These are phyloP conservation scores for Trichophyton benhamiae DNA, from an alignment of 2,329 filamentous ascomycete species.

Conservation along the genomic window DNA sequence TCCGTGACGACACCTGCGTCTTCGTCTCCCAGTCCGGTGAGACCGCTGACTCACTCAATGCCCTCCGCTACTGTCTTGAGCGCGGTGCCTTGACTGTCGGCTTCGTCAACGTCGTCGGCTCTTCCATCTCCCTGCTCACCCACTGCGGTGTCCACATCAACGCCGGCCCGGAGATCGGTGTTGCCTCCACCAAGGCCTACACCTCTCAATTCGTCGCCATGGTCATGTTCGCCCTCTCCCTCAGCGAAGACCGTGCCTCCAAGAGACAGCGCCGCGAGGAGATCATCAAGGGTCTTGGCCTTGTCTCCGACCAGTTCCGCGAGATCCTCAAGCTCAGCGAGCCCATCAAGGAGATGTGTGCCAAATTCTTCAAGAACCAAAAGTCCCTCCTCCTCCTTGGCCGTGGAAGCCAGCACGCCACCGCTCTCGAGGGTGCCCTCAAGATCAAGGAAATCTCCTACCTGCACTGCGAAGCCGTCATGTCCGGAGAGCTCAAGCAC, in stretches of 20 bases:
- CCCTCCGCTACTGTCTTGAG: constrained; percentile 94
- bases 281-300: constrained; percentile 85
- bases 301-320: constrained; percentile 83
- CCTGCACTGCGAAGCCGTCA: constrained; percentile 98
- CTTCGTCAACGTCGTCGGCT: constrained; percentile 97
- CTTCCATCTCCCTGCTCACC: constrained; percentile 94
- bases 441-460: constrained; percentile 99
- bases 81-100: constrained; percentile 93
- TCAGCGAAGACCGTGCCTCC: constrained; percentile 91
- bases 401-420: constrained; percentile 91
- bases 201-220: constrained; percentile 99
- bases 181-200: constrained; percentile 98
- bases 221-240: constrained; percentile 97
- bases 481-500: constrained; percentile 99
- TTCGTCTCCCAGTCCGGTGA: constrained; percentile 98
- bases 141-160: constrained; percentile 99
- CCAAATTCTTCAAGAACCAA: constrained; percentile 89
- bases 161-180: constrained; percentile 95
- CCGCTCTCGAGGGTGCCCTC: constrained; percentile 86
- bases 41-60: constrained; percentile 95
- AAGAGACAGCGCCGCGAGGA: constrained; percentile 86
- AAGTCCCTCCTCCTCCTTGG: constrained; percentile 90
- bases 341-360: constrained; percentile 86
- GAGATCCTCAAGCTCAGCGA: constrained; percentile 83
- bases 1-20: constrained; percentile 97